Evolutionary conservation across 2,329 filamentous ascomycete genomes (phyloP), one percentile per base, ranked within the genome.

Genomic region (Didymella exigua): DNA sequence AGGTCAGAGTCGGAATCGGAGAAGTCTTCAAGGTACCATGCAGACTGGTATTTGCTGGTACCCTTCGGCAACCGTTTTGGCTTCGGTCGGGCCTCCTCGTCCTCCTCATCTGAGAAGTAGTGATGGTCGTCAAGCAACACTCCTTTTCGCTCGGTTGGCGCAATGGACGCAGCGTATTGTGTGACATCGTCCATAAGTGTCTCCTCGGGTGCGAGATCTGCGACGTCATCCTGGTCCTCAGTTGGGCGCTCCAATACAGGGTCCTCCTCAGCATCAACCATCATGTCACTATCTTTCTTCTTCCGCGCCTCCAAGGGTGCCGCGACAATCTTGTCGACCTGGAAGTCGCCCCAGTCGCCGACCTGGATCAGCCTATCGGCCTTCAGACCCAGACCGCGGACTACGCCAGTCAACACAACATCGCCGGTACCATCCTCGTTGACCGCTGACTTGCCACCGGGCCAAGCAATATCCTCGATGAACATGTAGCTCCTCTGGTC

Each of bases 401-500:
- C 86, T 3, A 95, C 85, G 63, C 95, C 95, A 0, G 91, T 96
- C 36, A 99, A 72, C 7, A 93, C 79, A 8, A 91, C 89, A 36
- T 86, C 79, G n/a, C 79, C 77, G 30, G 68, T 73, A 2, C 74
- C 69, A 40, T 84, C 82, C 1, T 82, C 79, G 4, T 77, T 80
- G 24, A 66, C 56, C 3, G 67, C 66, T 9, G 71, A 68, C 56
- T 76, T 76, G 14, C 71, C 73, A 19, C 84, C 81, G 10, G 85
- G 82, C 82, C 92, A 96, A 63, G 84, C 78, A 48, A 96, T 81
- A 24, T 93, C 84, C 62, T 99, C 95, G 4, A 93, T 86, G 53
- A 96, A 79, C 88, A 99, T 91, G 90, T 95, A 99, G 67, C 92
- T 96, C 64, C 95, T 85, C 62, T 96, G 91, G 47, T 99, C 95